phyloP scores from a whole-genome alignment of 306 rosid species.

The Rubus idaeus region DNA sequence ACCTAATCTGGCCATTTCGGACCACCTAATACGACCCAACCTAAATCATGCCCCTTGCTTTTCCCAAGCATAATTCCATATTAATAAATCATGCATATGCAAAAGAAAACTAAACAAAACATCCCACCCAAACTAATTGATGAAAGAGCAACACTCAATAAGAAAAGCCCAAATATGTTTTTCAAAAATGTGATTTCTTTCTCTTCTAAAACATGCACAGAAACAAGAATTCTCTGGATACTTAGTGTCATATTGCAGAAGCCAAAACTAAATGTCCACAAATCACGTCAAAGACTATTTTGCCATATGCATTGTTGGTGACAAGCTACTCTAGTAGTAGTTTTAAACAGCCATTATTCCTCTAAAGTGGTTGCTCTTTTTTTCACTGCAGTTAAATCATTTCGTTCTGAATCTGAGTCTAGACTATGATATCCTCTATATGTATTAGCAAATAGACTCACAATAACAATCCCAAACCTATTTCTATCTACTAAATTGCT shows the following conservation, averaged over 20 bases:
- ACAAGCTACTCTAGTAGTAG: background rate
- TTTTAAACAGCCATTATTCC: background rate
- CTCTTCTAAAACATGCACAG: background rate
- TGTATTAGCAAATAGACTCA: background rate
- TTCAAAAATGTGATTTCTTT: background rate
- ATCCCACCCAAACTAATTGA: background rate
- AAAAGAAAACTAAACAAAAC: background rate
- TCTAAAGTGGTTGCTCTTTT: background rate
- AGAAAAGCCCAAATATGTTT: background rate
- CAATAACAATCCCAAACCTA: background rate
- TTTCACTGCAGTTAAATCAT: background rate
- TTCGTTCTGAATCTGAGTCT: background rate
- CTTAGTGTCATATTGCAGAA: background rate
- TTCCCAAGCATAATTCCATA: background rate
- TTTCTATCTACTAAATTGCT: background rate
- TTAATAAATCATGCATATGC: background rate
- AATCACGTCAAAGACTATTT: background rate
- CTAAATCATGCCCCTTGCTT: background rate
- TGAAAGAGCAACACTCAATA: background rate
- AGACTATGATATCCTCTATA: constrained; percentile 6
- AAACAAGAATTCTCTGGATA: background rate
- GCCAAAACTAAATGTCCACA: background rate
- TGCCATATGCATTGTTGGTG: background rate
- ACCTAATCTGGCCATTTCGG: background rate
- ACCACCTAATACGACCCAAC: background rate